A percentile compares a stretch with the other conserved stretches of the same genome.
Conservation (phyloP, 495 filamentous ascomycete genomes). For the Immersiella caudata region DNA sequence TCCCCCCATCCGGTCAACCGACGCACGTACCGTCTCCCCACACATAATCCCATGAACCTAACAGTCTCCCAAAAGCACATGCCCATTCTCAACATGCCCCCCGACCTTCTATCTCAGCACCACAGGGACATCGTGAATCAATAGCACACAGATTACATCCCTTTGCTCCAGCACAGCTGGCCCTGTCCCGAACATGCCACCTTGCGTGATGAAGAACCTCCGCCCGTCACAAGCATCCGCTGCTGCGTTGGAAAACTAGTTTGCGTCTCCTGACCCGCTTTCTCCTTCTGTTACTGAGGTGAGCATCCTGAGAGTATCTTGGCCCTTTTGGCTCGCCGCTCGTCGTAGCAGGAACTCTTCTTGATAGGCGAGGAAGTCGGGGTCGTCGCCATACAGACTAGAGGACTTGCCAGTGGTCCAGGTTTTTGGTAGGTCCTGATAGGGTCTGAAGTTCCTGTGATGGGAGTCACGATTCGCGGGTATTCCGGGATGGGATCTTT, state of each 20-base stretch:
- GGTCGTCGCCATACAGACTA: not conserved
- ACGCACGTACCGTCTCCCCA: not conserved
- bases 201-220: not conserved
- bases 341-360: not conserved
- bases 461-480: not conserved
- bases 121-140: not conserved
- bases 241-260: not conserved
- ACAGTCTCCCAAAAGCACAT: not conserved
- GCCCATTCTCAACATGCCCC: not conserved
- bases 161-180: not conserved
- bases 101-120: not conserved
- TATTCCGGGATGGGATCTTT: not conserved
- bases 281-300: not conserved
- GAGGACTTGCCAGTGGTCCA: not conserved
- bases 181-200: not conserved
- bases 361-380: not conserved
- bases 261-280: not conserved
- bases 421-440: not conserved
- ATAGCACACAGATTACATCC: not conserved
- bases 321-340: not conserved
- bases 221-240: not conserved
- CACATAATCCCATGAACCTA: not conserved
- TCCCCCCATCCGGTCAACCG: not conserved
- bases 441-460: not conserved
- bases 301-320: not conserved